Base-by-base conservation (phyloP, 257 asterid species). In the Petrea volubilis region DNA sequence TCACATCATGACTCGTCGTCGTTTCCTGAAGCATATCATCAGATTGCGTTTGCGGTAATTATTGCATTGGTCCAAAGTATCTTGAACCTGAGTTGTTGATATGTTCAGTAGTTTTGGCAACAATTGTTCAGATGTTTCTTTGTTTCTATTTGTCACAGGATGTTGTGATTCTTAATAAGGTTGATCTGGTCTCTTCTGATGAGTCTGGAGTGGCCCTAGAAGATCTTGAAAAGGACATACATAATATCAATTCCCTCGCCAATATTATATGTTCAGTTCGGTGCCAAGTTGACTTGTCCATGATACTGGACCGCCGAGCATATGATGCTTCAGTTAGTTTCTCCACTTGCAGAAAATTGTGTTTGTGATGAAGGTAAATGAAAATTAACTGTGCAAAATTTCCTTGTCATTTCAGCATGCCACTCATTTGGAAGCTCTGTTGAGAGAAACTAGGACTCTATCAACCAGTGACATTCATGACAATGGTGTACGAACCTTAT, bases 21-120 rank as follows among this genome's bases (percentile, higher is more conserved):
- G 58, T 94, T 88, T 76, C 99, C 99, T 15, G 99, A 94, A 94
- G 96, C 96, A 47, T 94, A 89, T 83, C 78, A 85, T 65, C 99
- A 91, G 76, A 94, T 91, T 75, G 96, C 97, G 63, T 91, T 89
- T 82, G 97, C 97, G 82, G 98, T 91, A 89, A 75, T 56, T 36
- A 12, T 66, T 77, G 58, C 47, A 44, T 17, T 60, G 43, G 49
- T 59, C 59, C 56, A 21, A 14, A 2, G 13, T 60, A 4, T n/a
- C 51, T 14, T 47, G 71, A 43, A 23, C 69, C 59, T 70, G 23
- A n/a, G 5, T 47, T 46, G 28, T 17, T 60, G 64, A 34, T 50
- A n/a, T 38, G 25, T 72, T 71, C 24, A 38, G 55, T 67, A 46
- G 14, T 55, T 56, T 28, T 62, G 40, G 24, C 28, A 38, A 1